Conservation (phyloP, 1,284 basidiomycete species). For the Fistulina hepatica region DNA sequence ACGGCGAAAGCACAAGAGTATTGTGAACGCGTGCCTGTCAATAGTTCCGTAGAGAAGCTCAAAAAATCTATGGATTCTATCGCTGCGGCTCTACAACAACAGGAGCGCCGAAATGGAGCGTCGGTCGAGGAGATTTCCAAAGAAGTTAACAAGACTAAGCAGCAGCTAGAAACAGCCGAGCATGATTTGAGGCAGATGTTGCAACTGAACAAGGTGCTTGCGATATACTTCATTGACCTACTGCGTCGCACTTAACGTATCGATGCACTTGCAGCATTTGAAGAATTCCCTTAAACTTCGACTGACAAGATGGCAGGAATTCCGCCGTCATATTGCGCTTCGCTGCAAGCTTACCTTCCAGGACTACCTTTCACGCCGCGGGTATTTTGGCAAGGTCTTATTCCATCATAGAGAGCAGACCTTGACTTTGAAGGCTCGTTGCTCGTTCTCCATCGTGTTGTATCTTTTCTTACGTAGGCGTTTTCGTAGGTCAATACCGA, state of each 20-base stretch:
- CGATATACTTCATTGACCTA: background rate
- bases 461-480: background rate
- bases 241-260: background rate
- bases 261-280: conserved; percentile 35
- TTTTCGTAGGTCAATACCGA: conserved; percentile 59
- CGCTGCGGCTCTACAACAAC: conserved; percentile 54
- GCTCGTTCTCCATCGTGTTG: background rate
- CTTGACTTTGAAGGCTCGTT: conserved; percentile 57
- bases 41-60: conserved; percentile 45
- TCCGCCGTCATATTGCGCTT: conserved; percentile 76
- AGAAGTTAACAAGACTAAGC: conserved; percentile 54
- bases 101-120: conserved; percentile 65
- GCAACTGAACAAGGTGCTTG: conserved; percentile 48
- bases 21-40: conserved; percentile 49
- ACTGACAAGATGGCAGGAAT: conserved; percentile 72
- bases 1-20: conserved; percentile 51
- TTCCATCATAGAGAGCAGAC: conserved; percentile 72
- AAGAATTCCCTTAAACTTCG: conserved; percentile 56
- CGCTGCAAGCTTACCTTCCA: conserved; percentile 80
- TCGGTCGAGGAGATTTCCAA: conserved; percentile 67
- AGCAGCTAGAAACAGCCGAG: conserved; percentile 44
- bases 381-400: conserved; percentile 73
- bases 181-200: conserved; percentile 53
- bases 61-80: conserved; percentile 53
- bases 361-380: conserved; percentile 74